phyloP scores from a whole-genome alignment of 2,329 filamentous ascomycete species.

The Incumbomyces delicatus region DNA sequence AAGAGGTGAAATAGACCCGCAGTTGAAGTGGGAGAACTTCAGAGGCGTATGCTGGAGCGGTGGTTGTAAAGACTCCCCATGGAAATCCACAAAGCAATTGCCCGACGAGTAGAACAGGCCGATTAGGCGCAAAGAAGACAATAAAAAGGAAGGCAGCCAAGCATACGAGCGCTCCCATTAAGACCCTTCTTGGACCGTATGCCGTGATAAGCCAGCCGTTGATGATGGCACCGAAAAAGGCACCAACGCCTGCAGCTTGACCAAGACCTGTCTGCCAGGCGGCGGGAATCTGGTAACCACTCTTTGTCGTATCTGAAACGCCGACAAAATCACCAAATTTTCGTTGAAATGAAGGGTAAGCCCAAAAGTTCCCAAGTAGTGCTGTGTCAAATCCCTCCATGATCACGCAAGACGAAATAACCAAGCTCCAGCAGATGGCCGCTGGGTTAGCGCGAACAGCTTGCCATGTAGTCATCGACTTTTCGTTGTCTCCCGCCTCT shows the following conservation, averaged over 20 bases:
- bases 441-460: slow-evolving; percentile 19
- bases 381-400: slow-evolving; percentile 48
- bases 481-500: slow-evolving; percentile 11
- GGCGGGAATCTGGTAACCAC: slow-evolving; percentile 10
- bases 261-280: slow-evolving; percentile 15
- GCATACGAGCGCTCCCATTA: slow-evolving; percentile 36
- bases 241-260: slow-evolving; percentile 33
- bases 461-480: slow-evolving; percentile 14
- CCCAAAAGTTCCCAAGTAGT: slow-evolving; percentile 41
- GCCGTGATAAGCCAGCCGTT: slow-evolving; percentile 39
- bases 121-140: slow-evolving; percentile 41
- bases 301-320: slow-evolving; percentile 8
- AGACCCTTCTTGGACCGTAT: slow-evolving; percentile 41
- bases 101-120: slow-evolving; percentile 37
- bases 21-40: neutral
- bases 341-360: slow-evolving; percentile 25
- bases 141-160: slow-evolving; percentile 41
- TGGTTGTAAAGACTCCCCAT: neutral
- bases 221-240: slow-evolving; percentile 45
- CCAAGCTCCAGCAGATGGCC: slow-evolving; percentile 27
- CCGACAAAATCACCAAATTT: slow-evolving; percentile 11
- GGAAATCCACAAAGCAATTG: slow-evolving; percentile 38
- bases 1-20: slow-evolving; percentile 44
- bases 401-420: slow-evolving; percentile 39
- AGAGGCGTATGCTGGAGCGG: no score